Conservation (phyloP, 129 eudicot genomes). For the Calendula officinalis region DNA sequence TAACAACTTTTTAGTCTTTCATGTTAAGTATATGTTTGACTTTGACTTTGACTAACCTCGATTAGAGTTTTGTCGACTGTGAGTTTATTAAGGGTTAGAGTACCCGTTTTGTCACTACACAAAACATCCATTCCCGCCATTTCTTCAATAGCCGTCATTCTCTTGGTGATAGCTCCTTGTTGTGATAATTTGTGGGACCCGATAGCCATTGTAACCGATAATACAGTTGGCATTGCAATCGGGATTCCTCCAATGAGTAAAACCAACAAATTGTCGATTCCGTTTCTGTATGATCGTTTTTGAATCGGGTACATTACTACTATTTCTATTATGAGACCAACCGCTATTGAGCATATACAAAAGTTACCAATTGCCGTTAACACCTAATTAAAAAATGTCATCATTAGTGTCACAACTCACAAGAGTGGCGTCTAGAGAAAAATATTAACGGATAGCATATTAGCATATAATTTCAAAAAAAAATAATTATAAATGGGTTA, state of each 20-base stretch:
- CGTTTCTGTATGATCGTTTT: constrained; percentile 66
- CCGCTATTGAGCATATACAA: constrained; percentile 75
- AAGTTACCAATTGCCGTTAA: constrained; percentile 73
- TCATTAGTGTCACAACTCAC: not conserved
- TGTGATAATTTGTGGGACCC: constrained; percentile 82
- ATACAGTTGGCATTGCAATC: constrained; percentile 90
- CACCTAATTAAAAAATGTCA: constrained; percentile 36
- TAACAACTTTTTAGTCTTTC: not conserved
- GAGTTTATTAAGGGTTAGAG: constrained; percentile 85
- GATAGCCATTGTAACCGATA: constrained; percentile 91
- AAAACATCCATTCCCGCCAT: constrained; percentile 97
- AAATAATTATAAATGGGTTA: not conserved
- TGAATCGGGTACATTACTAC: constrained; percentile 87
- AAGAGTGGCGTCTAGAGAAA: no score
- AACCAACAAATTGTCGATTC: constrained; percentile 78
- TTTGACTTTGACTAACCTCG: constrained; percentile 44
- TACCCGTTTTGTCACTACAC: constrained; percentile 95
- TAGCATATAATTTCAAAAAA: no score
- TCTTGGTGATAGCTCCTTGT: constrained; percentile 91
- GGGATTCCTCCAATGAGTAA: constrained; percentile 91
- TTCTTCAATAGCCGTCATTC: constrained; percentile 96
- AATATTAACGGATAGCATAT: no score
- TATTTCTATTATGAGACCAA: constrained; percentile 61
- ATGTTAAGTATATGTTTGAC: not conserved
- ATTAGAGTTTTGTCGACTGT: constrained; percentile 67